phyloP scores from a whole-genome alignment of 2,329 filamentous ascomycete genomes.

The Monilinia fructicola region DNA sequence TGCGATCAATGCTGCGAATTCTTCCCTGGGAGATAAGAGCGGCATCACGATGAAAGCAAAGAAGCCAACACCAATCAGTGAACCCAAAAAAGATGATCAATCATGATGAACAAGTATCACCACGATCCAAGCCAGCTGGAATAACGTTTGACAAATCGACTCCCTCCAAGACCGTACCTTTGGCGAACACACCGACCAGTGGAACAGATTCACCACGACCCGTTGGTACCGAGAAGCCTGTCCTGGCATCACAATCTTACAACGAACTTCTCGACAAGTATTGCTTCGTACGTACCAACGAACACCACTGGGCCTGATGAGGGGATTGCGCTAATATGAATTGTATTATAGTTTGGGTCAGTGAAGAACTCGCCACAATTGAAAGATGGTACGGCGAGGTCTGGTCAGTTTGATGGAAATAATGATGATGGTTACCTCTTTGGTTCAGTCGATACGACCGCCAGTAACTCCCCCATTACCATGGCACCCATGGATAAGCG shows the following conservation, averaged over 20 bases:
- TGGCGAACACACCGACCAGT: constrained; percentile 22
- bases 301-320: constrained; percentile 32
- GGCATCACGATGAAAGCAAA: constrained; percentile 48
- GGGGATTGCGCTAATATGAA: constrained; percentile 45
- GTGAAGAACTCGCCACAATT: constrained; percentile 55
- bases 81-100: constrained; percentile 28
- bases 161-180: constrained; percentile 36
- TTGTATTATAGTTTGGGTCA: constrained; percentile 56
- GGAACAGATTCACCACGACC: constrained; percentile 53
- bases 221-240: constrained; percentile 59
- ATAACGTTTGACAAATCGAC: constrained; percentile 29
- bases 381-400: constrained; percentile 49
- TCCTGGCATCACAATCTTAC: constrained; percentile 84
- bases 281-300: constrained; percentile 90
- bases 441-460: constrained; percentile 40
- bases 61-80: constrained; percentile 30
- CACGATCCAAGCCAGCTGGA: constrained; percentile 29
- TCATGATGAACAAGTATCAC: constrained; percentile 26
- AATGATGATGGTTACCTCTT: constrained; percentile 43
- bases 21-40: constrained; percentile 58
- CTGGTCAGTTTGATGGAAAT: constrained; percentile 47
- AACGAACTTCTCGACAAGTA: constrained; percentile 98
- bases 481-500: constrained; percentile 34
- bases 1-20: constrained; percentile 73
- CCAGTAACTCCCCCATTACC: constrained; percentile 39